These are phyloP conservation scores for Marasmius tenuissimus DNA, from an alignment of 1,284 basidiomycete genomes.

Conservation along the genomic window DNA sequence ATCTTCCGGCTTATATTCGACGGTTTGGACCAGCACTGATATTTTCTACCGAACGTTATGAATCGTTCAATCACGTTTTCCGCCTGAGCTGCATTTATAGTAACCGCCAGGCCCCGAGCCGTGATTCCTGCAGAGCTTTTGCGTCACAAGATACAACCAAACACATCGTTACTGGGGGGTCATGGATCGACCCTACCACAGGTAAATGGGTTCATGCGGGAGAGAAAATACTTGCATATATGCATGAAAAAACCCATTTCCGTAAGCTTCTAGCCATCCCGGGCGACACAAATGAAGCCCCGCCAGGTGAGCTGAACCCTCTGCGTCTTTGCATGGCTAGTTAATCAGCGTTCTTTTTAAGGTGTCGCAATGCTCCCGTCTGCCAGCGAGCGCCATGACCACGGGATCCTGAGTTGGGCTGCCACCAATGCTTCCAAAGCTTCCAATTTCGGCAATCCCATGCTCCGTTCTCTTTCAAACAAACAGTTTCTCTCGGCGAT, in stretches of 20 bases:
- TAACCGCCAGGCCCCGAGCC: constrained; percentile 20
- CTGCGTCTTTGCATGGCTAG: too few relatives aligned
- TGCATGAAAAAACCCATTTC: background rate
- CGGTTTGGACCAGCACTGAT: constrained; percentile 22
- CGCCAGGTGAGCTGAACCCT: background rate
- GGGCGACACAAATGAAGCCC: too few relatives aligned
- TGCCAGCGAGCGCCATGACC: background rate
- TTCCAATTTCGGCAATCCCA: background rate
- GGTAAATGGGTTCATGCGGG: background rate
- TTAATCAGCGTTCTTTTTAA: background rate
- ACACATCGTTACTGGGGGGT: background rate
- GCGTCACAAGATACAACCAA: background rate
- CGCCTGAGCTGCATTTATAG: constrained; percentile 14
- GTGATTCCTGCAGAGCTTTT: constrained; percentile 5
- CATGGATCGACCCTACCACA: background rate
- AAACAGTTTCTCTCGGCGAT: background rate
- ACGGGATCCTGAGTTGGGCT: background rate
- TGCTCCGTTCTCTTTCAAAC: background rate
- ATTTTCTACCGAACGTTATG: constrained; percentile 15
- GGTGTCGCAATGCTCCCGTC: background rate
- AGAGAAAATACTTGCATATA: background rate
- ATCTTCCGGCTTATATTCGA: constrained; percentile 19
- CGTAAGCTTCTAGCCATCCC: background rate
- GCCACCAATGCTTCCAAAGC: background rate
- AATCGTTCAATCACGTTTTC: constrained; percentile 19